phyloP scores from a whole-genome alignment of 2,329 filamentous ascomycete genomes.

The Zelopaecilomyces penicillatus region DNA sequence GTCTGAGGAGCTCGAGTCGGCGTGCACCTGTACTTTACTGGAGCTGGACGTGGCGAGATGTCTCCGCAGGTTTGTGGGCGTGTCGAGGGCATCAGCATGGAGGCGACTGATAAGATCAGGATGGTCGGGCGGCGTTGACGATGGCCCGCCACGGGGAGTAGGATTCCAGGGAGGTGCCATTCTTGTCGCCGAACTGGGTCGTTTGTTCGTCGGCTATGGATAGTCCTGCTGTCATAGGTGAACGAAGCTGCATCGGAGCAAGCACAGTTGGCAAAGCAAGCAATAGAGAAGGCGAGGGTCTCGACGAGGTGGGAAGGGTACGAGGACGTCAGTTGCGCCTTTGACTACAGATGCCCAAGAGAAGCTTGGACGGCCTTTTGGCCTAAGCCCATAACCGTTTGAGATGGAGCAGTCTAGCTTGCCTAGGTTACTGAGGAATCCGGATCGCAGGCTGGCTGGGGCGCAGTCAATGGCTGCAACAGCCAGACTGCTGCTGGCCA shows the following conservation, averaged over 20 bases:
- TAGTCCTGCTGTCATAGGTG: conserved; percentile 4
- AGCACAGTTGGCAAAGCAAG: background rate
- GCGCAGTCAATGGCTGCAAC: too few species aligned
- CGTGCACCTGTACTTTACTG: conserved; percentile 13
- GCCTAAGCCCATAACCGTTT: too few species aligned
- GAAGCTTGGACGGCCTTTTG: too few species aligned
- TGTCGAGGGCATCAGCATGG: conserved; percentile 27
- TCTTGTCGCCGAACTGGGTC: too few species aligned
- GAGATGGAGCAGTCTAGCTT: too few species aligned
- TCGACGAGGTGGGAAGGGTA: background rate
- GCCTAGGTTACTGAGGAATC: too few species aligned
- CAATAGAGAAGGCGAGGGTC: background rate
- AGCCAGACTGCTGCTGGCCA: too few species aligned
- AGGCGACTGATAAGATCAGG: conserved; percentile 28
- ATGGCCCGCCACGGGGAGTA: conserved; percentile 17
- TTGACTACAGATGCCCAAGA: background rate
- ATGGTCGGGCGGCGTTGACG: conserved; percentile 15
- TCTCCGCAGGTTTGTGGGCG: conserved; percentile 20
- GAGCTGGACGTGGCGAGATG: conserved; percentile 20
- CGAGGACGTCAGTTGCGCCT: background rate
- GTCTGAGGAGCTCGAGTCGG: conserved; percentile 38
- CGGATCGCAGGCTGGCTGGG: too few species aligned
- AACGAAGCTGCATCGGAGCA: conserved; percentile 5
- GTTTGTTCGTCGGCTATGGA: background rate
- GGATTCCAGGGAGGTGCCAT: conserved; percentile 25